A percentile compares a stretch with the other conserved stretches of the same genome.
Evolutionary conservation across 352 stramenopile species (phyloP).

Genomic region (Phytopythium chamaehyphon): DNA sequence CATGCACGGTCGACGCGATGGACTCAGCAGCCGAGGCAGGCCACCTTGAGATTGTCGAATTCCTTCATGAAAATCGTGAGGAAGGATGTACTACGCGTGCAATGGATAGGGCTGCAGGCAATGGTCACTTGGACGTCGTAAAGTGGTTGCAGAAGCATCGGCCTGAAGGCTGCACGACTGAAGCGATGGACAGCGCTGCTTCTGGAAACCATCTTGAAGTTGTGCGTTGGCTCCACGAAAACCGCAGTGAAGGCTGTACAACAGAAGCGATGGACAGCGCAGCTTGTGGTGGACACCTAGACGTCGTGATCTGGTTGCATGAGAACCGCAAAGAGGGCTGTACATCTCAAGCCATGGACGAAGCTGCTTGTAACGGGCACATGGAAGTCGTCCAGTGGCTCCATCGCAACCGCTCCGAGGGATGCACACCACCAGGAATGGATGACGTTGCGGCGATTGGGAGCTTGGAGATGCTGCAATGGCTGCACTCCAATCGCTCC

Average conservation of each 20-base stretch:
- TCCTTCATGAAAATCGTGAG: background rate
- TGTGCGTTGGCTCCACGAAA: no score
- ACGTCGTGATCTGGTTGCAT: background rate
- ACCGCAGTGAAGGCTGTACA: background rate
- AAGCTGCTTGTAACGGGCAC: background rate
- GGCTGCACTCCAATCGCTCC: background rate
- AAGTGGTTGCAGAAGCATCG: no score
- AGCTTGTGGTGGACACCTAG: background rate
- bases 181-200: background rate
- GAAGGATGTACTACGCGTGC: background rate
- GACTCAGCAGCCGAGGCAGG: background rate
- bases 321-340: background rate
- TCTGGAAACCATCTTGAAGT: background rate
- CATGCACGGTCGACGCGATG: no score
- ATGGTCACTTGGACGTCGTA: background rate
- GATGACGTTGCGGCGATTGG: background rate
- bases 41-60: background rate
- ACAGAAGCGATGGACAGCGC: background rate
- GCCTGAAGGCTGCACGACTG: background rate
- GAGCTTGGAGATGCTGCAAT: background rate
- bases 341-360: background rate
- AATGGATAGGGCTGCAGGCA: background rate
- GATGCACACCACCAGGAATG: background rate
- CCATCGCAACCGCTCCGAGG: background rate
- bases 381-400: background rate